Conservation (phyloP, 73 alveolate genomes). For the Stentor coeruleus region DNA sequence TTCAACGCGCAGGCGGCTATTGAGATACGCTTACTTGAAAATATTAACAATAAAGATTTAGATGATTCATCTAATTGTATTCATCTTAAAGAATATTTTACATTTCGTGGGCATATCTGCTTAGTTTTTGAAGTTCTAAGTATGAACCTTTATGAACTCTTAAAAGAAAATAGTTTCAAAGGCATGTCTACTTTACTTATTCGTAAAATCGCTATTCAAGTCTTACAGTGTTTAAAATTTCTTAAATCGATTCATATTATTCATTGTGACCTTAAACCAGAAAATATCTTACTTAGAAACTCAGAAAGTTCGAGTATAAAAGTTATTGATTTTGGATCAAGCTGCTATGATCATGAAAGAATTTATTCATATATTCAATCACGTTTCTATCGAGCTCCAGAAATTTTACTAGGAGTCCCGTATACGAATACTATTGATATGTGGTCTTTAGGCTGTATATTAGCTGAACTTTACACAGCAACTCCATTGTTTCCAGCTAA, state of each 20-base stretch:
- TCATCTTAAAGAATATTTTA: not conserved
- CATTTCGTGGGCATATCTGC: not conserved
- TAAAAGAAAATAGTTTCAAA: not conserved
- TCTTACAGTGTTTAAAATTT: not conserved
- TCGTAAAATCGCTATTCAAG: conserved; percentile 61
- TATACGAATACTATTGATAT: conserved; percentile 75
- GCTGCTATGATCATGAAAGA: not conserved
- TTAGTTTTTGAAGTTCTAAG: not conserved
- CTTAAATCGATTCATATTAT: not conserved
- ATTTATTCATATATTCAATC: conserved; percentile 29
- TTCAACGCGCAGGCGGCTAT: conserved; percentile 21
- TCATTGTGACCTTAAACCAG: not conserved
- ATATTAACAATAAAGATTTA: not conserved
- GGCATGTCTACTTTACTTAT: conserved; percentile 57
- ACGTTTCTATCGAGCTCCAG: conserved; percentile 83
- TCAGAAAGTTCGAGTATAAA: not conserved
- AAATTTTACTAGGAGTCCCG: conserved; percentile 59
- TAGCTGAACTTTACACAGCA: conserved; percentile 68
- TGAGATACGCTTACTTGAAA: conserved; percentile 15
- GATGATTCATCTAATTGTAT: not conserved
- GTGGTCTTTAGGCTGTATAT: conserved; percentile 88
- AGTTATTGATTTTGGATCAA: conserved; percentile 46
- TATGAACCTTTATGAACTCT: not conserved
- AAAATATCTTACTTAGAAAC: not conserved
- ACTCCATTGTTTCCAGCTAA: conserved; percentile 79